A percentile compares a stretch with the other conserved stretches of the same genome.
Conservation (phyloP, 176 grass and related monocot genomes). For the Aegilops sharonensis region DNA sequence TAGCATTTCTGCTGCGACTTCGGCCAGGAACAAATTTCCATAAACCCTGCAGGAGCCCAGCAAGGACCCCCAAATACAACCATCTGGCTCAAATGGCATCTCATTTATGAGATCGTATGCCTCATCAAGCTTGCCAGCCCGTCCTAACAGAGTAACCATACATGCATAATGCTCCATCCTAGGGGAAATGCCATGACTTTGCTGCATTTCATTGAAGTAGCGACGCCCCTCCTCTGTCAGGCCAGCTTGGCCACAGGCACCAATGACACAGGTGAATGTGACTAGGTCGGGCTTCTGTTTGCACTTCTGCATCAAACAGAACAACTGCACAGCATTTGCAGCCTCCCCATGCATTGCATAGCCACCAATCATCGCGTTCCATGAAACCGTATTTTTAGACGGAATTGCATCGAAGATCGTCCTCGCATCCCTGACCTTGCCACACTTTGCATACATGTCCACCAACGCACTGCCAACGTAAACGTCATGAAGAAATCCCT, state of each 20-base stretch:
- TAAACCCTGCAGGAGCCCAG: slow-evolving; percentile 68
- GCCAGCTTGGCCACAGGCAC: slow-evolving; percentile 66
- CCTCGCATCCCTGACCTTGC: slow-evolving; percentile 55
- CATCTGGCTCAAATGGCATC: slow-evolving; percentile 64
- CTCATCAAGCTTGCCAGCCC: slow-evolving; percentile 57
- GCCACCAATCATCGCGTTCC: slow-evolving; percentile 78
- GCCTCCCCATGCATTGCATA: slow-evolving; percentile 81
- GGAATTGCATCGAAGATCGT: slow-evolving; percentile 54
- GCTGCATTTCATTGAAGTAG: slow-evolving; percentile 60
- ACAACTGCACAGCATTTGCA: slow-evolving; percentile 38
- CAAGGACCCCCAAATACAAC: slow-evolving; percentile 70
- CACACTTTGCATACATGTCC: slow-evolving; percentile 83
- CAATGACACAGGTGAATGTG: slow-evolving; percentile 66
- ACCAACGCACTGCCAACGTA: slow-evolving; percentile 65
- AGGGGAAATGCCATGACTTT: slow-evolving; percentile 39
- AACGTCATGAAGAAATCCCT: slow-evolving; percentile 38
- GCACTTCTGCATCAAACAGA: slow-evolving; percentile 41
- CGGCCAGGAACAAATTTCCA: slow-evolving; percentile 47
- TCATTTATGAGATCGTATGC: slow-evolving; percentile 60
- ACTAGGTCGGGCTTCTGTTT: slow-evolving; percentile 55
- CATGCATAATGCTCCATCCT: slow-evolving; percentile 77
- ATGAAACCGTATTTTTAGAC: slow-evolving; percentile 56
- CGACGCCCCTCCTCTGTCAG: slow-evolving; percentile 40
- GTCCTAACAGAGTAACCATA: slow-evolving; percentile 70
- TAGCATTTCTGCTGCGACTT: slow-evolving; percentile 64